Base-by-base conservation (phyloP, 2,329 filamentous ascomycete species). In the Triangularia verruculosa region DNA sequence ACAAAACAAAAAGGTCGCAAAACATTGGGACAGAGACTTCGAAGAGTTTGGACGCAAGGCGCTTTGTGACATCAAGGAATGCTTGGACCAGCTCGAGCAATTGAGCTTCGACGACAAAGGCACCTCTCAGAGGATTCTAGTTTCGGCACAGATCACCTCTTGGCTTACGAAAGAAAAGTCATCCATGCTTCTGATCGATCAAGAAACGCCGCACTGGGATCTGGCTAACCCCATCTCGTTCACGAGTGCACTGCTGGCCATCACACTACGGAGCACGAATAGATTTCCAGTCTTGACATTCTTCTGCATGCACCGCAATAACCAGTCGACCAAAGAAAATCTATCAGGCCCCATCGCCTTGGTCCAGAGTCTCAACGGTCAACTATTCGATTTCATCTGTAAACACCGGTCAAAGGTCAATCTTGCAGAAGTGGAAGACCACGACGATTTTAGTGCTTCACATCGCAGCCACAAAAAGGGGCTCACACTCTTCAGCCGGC, bases 201-300 rank as follows among this genome's bases (percentile, higher is more conserved):
- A 59, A 4, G 43, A 55, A 13, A 64, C 61, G 6, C 57, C 65
- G 2, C 63, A 53, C 6, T 17, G 25, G 3, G 13, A 28, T 15
- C 24, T 67, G 17, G 30, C 24, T 24, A 67, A 67, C 52, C 63
- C 65, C 1, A 30, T 65, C 13, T 63, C 65, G 17, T 63, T 67
- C 43, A 6, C 59, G 22, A 60, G 28, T 17, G 61, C 65, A 2
- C 53, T 64, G 4, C 20, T 65, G 24, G 54, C 43, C 9, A 57
- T 47, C 22, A 57, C 63, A 20, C 54, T 67, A 24, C 25, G 22
- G 12, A 59, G 30, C 52, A 52, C 54, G 1, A 30, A 34, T 9
- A 7, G 30, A 12, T 60, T 59, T 24, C 57, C 62, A 1, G 59
- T 68, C 4, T 57, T 68, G 2, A 12, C 61, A 7, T 68, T 64